phyloP scores from a whole-genome alignment of 176 grass and related monocot species.

The Paspalum vaginatum region DNA sequence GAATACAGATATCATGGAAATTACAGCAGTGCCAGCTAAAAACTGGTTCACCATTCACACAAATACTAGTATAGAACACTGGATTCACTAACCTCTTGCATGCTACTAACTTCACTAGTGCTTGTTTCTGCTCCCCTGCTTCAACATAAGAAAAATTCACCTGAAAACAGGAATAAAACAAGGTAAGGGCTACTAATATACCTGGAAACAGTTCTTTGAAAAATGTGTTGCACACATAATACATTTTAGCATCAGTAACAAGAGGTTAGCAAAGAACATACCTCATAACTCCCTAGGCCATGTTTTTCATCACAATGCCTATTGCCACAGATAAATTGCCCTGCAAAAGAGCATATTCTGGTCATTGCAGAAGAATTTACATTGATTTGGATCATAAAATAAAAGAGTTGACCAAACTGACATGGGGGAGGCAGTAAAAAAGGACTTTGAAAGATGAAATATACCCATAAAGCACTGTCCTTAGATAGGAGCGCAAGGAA shows the following conservation, averaged over 20 bases:
- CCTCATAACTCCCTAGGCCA: slow-evolving; percentile 88
- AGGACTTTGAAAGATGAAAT: too few species aligned
- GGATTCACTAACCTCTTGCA: slow-evolving; percentile 68
- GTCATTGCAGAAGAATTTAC: background rate
- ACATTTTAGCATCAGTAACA: slow-evolving; percentile 4
- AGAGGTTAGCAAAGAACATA: slow-evolving; percentile 39
- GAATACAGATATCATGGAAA: slow-evolving; percentile 1
- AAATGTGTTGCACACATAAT: background rate
- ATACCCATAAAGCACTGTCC: too few species aligned
- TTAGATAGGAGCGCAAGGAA: too few species aligned
- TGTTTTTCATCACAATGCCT: slow-evolving; percentile 70
- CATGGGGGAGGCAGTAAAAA: too few species aligned
- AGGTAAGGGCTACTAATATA: background rate
- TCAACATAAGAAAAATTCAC: slow-evolving; percentile 97
- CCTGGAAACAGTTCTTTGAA: slow-evolving; percentile 8
- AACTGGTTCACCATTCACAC: slow-evolving; percentile 16
- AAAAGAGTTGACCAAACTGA: background rate
- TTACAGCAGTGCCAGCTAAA: background rate
- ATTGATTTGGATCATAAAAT: background rate
- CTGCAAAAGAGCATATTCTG: slow-evolving; percentile 33
- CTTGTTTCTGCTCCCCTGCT: slow-evolving; percentile 83
- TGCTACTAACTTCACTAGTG: slow-evolving; percentile 93
- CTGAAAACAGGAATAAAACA: slow-evolving; percentile 34
- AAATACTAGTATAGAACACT: background rate
- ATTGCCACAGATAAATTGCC: slow-evolving; percentile 95